Evolutionary conservation across 257 asterid species (phyloP), one percentile per base, ranked within the genome.

Genomic region (Catharanthus roseus): DNA sequence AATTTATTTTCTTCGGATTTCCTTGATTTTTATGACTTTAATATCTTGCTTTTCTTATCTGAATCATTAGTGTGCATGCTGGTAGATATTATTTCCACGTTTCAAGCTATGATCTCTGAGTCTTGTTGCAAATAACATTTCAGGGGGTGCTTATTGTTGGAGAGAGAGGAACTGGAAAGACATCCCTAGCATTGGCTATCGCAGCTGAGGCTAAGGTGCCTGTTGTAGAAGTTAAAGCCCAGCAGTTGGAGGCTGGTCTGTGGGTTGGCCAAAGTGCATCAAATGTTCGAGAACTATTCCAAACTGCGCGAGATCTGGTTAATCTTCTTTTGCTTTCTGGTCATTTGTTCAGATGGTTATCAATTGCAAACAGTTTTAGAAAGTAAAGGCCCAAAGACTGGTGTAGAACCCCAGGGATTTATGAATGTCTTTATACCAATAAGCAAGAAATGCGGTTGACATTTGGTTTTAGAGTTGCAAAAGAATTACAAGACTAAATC

Each of bases 241-340:
- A 89, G 62, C 95, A 89, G 83, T 86, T 93, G 82, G 97, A 93
- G 86, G 90, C 93, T 72, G 96, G 92, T 75, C 84, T 91, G 57
- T 89, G 97, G 99, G 97, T 89, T 80, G 99, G 99, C 65, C 99
- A 93, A 84, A 89, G 99, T 83, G 97, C 99, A 67, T 88, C 96
- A 61, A 93, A 93, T 80, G 95, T 93, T 58, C 84, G 99, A 83
- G 99, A 93, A 79, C 81, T 93, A 75, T 93, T 93, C 78, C 96
- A 93, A 83, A 93, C 97, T 55, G 99, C 99, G 15, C 88, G 99
- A 45, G 97, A 93, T 86, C 90, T 93, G 97, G 99, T 93, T 68
- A 79, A 53, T 78, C 24, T 57, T 76, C 78, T 69, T 66, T 65
- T 24, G 56, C 69, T 60, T 75, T 77, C 68, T 77, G 18, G 10